phyloP scores from a whole-genome alignment of 2,329 filamentous ascomycete species.

The Pseudofabraea citricarpa region DNA sequence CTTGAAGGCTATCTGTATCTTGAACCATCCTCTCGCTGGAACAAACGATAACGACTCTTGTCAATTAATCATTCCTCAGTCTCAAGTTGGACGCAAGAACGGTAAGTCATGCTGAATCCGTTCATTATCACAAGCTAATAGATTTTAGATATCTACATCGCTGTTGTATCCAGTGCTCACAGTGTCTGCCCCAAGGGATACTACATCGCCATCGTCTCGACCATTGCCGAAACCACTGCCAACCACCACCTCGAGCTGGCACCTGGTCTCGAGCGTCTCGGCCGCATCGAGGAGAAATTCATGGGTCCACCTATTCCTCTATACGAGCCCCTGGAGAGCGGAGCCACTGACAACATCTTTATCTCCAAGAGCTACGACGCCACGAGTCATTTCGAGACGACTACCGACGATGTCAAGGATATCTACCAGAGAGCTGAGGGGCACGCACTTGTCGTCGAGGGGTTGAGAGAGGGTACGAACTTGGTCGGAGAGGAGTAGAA shows the following conservation, averaged over 20 bases:
- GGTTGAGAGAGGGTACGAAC: constrained; percentile 72
- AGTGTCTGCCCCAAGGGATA: constrained; percentile 99
- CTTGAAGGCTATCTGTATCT: constrained; percentile 92
- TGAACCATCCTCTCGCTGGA: constrained; percentile 89
- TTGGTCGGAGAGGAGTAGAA: constrained; percentile 64
- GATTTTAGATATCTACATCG: constrained; percentile 82
- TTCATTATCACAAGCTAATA: constrained; percentile 8
- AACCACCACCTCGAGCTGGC: constrained; percentile 97
- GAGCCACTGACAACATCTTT: constrained; percentile 85
- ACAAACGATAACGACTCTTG: constrained; percentile 85
- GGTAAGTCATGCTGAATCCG: constrained; percentile 43
- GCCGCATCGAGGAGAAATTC: constrained; percentile 94
- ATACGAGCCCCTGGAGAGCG: constrained; percentile 84
- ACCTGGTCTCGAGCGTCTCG: constrained; percentile 86
- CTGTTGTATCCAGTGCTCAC: constrained; percentile 90
- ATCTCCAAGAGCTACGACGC: constrained; percentile 99
- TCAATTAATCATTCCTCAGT: constrained; percentile 97
- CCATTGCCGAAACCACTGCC: constrained; percentile 83
- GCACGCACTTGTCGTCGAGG: constrained; percentile 83
- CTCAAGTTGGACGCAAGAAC: constrained; percentile 93
- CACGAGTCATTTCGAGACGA: constrained; percentile 94
- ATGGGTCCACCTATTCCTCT: constrained; percentile 88
- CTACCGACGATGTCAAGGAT: constrained; percentile 85
- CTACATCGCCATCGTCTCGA: constrained; percentile 98
- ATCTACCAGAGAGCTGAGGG: constrained; percentile 82